A percentile compares a stretch with the other conserved stretches of the same genome.
Evolutionary conservation across 1,139 yeast species (phyloP).

Genomic region (Suhomyces terraborum): DNA sequence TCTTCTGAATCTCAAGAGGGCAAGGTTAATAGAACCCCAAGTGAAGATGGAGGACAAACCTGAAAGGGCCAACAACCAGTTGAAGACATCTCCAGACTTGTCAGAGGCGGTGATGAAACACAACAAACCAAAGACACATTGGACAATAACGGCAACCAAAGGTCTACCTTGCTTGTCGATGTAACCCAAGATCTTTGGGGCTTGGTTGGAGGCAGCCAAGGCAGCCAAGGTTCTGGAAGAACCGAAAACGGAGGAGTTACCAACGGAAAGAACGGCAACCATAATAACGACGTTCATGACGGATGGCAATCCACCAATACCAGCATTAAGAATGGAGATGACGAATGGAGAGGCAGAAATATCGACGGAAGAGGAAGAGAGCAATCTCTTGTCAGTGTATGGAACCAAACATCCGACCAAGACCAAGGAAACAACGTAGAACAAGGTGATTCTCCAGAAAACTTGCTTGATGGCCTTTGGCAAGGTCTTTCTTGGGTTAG

Average conservation of each 20-base stretch:
- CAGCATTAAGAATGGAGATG: conserved; percentile 59
- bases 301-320: conserved; percentile 63
- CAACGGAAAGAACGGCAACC: conserved; percentile 61
- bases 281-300: conserved; percentile 73
- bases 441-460: conserved; percentile 39
- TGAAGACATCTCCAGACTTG: conserved; percentile 34
- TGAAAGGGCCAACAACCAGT: conserved; percentile 42
- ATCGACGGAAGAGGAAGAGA: conserved; percentile 39
- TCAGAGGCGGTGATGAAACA: conserved; percentile 36
- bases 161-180: conserved; percentile 32
- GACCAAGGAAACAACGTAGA: conserved; percentile 35
- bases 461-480: conserved; percentile 45
- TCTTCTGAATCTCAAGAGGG: conserved; percentile 41
- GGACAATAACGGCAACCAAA: conserved; percentile 32
- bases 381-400: conserved; percentile 34
- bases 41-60: conserved; percentile 43
- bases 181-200: conserved; percentile 29
- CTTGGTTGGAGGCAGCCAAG: conserved; percentile 29
- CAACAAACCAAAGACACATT: conserved; percentile 31
- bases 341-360: conserved; percentile 56
- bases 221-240: conserved; percentile 30
- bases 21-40: conserved; percentile 41
- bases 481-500: conserved; percentile 39
- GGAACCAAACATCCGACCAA: conserved; percentile 39
- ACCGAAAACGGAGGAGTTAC: conserved; percentile 33